These are phyloP conservation scores for Erythrobasidium hasegawianum DNA, from an alignment of 1,284 basidiomycete species.

Conservation along the genomic window DNA sequence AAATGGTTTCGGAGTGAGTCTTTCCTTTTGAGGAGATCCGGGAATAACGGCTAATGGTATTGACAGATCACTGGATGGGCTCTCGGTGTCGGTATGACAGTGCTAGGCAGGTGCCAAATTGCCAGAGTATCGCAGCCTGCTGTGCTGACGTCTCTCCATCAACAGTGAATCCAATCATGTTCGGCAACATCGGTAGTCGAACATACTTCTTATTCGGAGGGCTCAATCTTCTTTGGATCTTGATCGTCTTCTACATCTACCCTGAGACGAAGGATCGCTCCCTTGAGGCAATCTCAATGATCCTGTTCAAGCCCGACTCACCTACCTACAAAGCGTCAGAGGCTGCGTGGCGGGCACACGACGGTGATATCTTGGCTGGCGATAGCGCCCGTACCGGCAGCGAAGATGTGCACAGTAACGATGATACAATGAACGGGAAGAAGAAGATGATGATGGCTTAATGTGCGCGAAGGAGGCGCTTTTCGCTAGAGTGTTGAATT, in stretches of 20 bases:
- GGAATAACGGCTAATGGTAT: conserved; percentile 37
- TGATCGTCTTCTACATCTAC: conserved; percentile 47
- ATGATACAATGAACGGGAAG: no score
- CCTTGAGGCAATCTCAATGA: conserved; percentile 46
- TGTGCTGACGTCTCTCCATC: no score
- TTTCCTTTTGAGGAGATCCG: no score
- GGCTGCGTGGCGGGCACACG: not conserved
- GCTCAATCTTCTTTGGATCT: conserved; percentile 47
- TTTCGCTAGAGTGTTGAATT: no score
- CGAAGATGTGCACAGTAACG: no score
- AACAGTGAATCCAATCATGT: conserved; percentile 46
- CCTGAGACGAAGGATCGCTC: conserved; percentile 48
- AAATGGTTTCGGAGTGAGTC: conserved; percentile 46
- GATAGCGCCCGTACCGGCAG: not conserved
- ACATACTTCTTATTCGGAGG: conserved; percentile 48
- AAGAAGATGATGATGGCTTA: no score
- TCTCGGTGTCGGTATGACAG: conserved; percentile 45
- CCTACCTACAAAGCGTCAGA: conserved; percentile 4
- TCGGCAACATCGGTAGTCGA: conserved; percentile 38
- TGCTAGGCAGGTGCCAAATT: conserved; percentile 32
- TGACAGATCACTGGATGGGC: conserved; percentile 41
- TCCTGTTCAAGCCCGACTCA: conserved; percentile 3
- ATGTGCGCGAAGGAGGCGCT: no score
- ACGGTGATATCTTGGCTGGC: not conserved
- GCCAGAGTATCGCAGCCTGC: no score